A percentile compares a stretch with the other conserved stretches of the same genome.
Conservation (phyloP, 768 basidiomycete genomes). For the Kwoniella botswanensis region DNA sequence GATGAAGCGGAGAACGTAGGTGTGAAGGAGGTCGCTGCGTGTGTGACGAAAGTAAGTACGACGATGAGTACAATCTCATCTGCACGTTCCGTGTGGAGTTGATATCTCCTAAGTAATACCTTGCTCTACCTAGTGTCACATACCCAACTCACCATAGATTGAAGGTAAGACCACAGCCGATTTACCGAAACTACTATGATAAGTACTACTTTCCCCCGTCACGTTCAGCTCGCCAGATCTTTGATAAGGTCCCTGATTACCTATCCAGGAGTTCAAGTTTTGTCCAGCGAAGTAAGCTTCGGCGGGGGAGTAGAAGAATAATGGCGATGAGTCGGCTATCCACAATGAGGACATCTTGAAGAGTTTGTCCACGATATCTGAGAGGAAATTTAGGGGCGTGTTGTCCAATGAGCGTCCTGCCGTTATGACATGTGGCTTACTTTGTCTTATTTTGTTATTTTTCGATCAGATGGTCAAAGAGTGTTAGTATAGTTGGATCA, state of each 20-base stretch:
- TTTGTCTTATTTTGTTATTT: too few species aligned
- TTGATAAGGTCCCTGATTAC: slow-evolving; percentile 4
- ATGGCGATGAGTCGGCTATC: slow-evolving; percentile 31
- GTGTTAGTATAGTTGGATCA: too few species aligned
- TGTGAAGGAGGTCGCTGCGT: slow-evolving; percentile 18
- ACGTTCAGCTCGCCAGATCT: neutral
- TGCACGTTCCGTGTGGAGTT: too few species aligned
- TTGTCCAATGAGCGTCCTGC: too few species aligned
- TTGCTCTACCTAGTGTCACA: neutral
- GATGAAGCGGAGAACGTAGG: slow-evolving; percentile 10
- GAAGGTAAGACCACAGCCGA: slow-evolving; percentile 19
- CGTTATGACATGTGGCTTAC: too few species aligned
- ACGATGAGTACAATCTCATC: too few species aligned
- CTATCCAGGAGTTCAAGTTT: slow-evolving; percentile 19
- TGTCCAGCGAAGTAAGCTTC: slow-evolving; percentile 24
- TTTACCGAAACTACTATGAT: slow-evolving; percentile 11
- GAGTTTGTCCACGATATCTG: too few species aligned
- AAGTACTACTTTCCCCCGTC: neutral
- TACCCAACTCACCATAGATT: slow-evolving; percentile 15
- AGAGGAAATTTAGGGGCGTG: too few species aligned
- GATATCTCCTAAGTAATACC: too few species aligned
- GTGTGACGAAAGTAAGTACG: neutral
- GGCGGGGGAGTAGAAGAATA: slow-evolving; percentile 34
- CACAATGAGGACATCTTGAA: slow-evolving; percentile 20
- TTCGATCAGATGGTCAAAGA: too few species aligned